Evolutionary conservation across 257 asterid species (phyloP), one percentile per base, ranked within the genome.

Genomic region (Salvia splendens): DNA sequence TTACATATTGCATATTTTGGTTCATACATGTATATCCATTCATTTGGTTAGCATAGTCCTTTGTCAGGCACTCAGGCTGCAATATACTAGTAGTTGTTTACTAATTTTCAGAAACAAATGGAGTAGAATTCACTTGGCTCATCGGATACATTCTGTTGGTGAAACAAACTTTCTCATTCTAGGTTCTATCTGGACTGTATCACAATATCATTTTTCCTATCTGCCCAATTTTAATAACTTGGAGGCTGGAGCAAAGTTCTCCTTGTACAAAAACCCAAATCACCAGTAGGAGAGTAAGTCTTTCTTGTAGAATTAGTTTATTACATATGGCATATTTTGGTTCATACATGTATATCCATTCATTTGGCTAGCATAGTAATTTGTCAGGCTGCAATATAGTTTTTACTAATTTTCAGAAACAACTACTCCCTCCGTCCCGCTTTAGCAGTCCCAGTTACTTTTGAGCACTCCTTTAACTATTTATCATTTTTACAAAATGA

Each of bases 281-380:
- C 57, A 47, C 75, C 73, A n/a, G 65, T 50, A 16, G 8, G 69
- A 36, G 68, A 55, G 80, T 71, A 57, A 80, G 75, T 42, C 9
- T 9, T 20, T 61, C 14, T 61, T 61, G 42, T 15, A 53, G 38
- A 20, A 64, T 54, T 56, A 4, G 49, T 67, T 6, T 55, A 15
- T 47, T 62, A 49, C 48, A 2, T 38, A 16, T 48, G 12, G 42
- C 52, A 20, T 2, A 41, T 65, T 16, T 41, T 15, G 55, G 32
- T 67, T 47, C 46, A 5, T 45, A 20, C n/a, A 20, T 60, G 2
- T 10, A 15, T 43, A n/a, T 35, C 47, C 4, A 3, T 45, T 68
- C 12, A 15, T 45, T 74, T 54, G 32, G 38, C 15, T 73, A 15
- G 14, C 28, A 8, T 55, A 2, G 43, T 42, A 48, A 40, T 49